Percentiles rank a stretch among this genome's conserved stretches.
These are phyloP conservation scores for Colletotrichum siamense DNA, from an alignment of 2,329 filamentous ascomycete species.

Conservation along the genomic window DNA sequence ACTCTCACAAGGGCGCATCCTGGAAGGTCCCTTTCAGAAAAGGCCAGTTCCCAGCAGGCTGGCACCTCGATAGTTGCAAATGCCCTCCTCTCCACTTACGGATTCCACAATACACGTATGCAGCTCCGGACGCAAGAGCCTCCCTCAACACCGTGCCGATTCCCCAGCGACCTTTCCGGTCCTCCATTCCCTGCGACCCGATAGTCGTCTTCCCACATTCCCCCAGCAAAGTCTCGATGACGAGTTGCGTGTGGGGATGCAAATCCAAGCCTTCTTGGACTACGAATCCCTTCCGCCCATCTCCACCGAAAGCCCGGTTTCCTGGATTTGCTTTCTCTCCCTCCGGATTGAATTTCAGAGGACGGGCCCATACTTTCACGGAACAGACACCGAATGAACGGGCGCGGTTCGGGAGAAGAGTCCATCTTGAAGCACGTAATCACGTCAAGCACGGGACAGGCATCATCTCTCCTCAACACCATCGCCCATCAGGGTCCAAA, in stretches of 20 bases:
- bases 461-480: neutral
- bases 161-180: neutral
- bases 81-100: neutral
- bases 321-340: neutral
- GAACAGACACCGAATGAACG: neutral
- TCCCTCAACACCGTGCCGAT: neutral
- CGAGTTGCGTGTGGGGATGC: neutral
- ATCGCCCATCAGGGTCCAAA: neutral
- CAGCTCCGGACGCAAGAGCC: neutral
- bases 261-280: neutral
- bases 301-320: neutral
- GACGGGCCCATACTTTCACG: neutral
- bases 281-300: neutral
- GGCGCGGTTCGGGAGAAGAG: neutral
- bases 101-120: neutral
- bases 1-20: neutral
- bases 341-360: neutral
- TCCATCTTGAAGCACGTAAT: neutral
- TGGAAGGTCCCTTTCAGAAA: neutral
- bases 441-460: neutral
- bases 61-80: conserved; percentile 2
- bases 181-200: neutral
- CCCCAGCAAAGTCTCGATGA: neutral
- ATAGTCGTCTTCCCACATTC: neutral
- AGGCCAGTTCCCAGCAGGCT: neutral